Base-by-base conservation (phyloP, 495 filamentous ascomycete genomes). In the Neurospora sp. region DNA sequence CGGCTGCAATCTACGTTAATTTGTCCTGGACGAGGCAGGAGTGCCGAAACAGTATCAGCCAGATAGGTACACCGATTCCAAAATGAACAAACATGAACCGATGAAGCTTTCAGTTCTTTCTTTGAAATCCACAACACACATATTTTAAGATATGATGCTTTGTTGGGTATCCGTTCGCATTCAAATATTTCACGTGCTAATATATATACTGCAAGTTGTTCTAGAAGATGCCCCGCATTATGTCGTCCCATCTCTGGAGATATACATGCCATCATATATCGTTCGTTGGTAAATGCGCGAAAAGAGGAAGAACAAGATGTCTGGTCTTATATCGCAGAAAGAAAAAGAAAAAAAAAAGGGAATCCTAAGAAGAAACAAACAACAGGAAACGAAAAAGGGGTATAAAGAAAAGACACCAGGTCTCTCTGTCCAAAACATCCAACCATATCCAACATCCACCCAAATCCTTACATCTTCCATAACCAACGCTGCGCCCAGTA, bases 321-420 rank as follows among this genome's bases (percentile, higher is more conserved):
- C 40, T 41, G 40, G 14, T 12, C 14, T 41, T 41, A 41, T 41
- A 4, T 41, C 40, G 12, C 1, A 2, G 2, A 3, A 31, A 31
- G 0, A 31, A 31, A 31, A 10, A 16, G 5, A 39, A 16, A 14
- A 41, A 4, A 41, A 41, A 16, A 0, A 4, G 31, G 31, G 31
- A 35, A 35, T 35, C 31, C 31, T 35, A 35, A 35, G 31, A 35
- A 35, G 31, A 35, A 35, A 35, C 31, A 35, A 35, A 35, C 31
- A 73, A 69, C 37, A 68, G 0, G 37, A 16, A 31, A 20, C 22
- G 27, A 14, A 70, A 41, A 71, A 31, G n/a, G 16, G 9, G 40
- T 71, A 40, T n/a, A 44, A 37, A 68, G 18, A 22, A 65, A 72
- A 72, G 71, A 72, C 71, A 37, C 53, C 59, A 42, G 70, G 75